Percentiles rank a stretch among this genome's conserved stretches.
Conservation (phyloP, 2,329 filamentous ascomycete species). For the Fusarium duplospermum region DNA sequence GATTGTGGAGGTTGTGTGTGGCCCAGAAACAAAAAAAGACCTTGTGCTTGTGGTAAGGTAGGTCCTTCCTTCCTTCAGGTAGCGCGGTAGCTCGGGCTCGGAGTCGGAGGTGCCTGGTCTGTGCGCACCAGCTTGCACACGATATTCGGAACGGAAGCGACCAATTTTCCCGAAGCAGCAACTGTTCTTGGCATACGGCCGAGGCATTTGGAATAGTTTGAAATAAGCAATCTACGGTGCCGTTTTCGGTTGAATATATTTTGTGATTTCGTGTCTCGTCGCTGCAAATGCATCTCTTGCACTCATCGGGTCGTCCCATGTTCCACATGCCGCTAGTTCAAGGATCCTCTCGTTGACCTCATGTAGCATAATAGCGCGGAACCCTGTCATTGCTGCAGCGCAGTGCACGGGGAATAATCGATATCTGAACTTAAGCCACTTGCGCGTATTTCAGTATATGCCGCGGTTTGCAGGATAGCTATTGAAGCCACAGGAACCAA, state of each 20-base stretch:
- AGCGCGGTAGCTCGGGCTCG: conserved; percentile 10
- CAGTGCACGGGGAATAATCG: conserved; percentile 1
- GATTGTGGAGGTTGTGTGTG: conserved; percentile 24
- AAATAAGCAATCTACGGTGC: neutral
- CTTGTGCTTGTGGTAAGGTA: neutral
- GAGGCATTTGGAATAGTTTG: neutral
- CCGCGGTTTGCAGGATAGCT: neutral
- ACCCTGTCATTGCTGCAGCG: conserved; percentile 33
- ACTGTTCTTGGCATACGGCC: neutral
- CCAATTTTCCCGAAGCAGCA: conserved; percentile 35
- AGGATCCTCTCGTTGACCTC: conserved; percentile 28
- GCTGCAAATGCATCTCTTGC: neutral
- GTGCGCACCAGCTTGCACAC: conserved; percentile 27
- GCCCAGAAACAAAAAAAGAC: conserved; percentile 29
- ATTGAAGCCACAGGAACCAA: neutral
- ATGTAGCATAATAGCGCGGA: conserved; percentile 30
- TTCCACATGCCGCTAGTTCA: conserved; percentile 30
- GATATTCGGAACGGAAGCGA: conserved; percentile 30
- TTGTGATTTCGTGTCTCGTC: neutral
- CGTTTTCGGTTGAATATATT: neutral
- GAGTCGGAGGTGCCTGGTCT: conserved; percentile 20
- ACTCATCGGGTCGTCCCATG: conserved; percentile 12
- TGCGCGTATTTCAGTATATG: neutral
- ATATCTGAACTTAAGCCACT: neutral
- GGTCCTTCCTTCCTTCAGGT: neutral